Conservation (phyloP, 2,329 filamentous ascomycete species). For the Botrytis deweyae region DNA sequence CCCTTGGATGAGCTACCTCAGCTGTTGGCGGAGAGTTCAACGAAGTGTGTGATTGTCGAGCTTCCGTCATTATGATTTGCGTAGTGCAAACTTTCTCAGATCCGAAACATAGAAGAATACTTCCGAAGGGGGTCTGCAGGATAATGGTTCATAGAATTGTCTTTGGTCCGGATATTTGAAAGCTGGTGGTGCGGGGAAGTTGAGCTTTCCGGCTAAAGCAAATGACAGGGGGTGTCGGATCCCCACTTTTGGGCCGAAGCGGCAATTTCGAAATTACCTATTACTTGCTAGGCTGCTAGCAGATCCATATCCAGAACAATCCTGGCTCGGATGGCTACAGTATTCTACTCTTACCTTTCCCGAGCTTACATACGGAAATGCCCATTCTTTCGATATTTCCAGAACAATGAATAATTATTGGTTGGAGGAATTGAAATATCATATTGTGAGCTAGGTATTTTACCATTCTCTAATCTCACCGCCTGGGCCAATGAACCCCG, state of each 20-base stretch:
- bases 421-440: background rate
- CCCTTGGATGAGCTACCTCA: background rate
- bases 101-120: conserved; percentile 1
- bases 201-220: background rate
- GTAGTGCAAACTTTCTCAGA: background rate
- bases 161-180: conserved; percentile 1
- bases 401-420: background rate
- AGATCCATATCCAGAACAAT: background rate
- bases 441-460: background rate
- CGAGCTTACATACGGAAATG: background rate
- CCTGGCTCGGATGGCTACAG: background rate
- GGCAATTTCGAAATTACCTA: background rate
- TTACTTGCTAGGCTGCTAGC: background rate
- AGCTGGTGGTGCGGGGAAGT: conserved; percentile 11
- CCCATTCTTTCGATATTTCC: background rate
- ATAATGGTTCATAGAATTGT: background rate
- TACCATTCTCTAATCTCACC: conserved; percentile 69
- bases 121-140: background rate
- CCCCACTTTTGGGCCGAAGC: background rate
- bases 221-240: background rate
- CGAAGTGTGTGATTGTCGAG: background rate
- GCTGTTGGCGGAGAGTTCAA: background rate
- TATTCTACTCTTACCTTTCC: background rate
- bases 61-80: conserved; percentile 5
- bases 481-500: conserved; percentile 66